Conservation (phyloP, 768 basidiomycete species). For the Psilocybe cyanescens region DNA sequence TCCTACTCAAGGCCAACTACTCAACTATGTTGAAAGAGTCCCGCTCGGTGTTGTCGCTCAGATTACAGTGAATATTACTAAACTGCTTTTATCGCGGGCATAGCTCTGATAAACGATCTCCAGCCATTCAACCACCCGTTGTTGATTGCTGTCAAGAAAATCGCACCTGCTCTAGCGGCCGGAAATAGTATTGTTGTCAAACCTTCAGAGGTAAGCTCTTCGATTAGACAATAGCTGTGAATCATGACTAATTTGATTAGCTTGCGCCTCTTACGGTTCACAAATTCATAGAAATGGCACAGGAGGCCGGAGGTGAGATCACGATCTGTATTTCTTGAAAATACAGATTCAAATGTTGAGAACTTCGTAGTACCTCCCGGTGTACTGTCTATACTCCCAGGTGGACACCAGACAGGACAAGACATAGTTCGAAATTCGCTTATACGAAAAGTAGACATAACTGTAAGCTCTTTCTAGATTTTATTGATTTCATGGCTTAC, state of each 20-base stretch:
- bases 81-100: not conserved
- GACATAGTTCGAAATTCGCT: conserved; percentile 66
- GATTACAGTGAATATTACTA: conserved; percentile 63
- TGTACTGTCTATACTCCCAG: conserved; percentile 77
- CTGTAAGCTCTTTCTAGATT: conserved; percentile 46
- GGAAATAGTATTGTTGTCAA: conserved; percentile 86
- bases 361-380: conserved; percentile 70
- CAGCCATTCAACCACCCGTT: conserved; percentile 91
- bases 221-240: not conserved
- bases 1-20: conserved; percentile 77
- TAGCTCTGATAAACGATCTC: not conserved
- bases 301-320: conserved; percentile 63
- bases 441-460: conserved; percentile 83
- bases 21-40: conserved; percentile 80
- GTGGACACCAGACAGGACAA: conserved; percentile 65
- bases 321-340: not conserved
- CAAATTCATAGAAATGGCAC: conserved; percentile 70
- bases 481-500: not conserved
- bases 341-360: not conserved
- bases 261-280: conserved; percentile 81
- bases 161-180: conserved; percentile 82
- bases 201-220: conserved; percentile 65
- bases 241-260: conserved; percentile 25
- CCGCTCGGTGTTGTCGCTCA: conserved; percentile 91
- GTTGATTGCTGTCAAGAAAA: conserved; percentile 89